Evolutionary conservation across 176 grass and related monocot genomes (phyloP).

Genomic region (Eragrostis curvula): DNA sequence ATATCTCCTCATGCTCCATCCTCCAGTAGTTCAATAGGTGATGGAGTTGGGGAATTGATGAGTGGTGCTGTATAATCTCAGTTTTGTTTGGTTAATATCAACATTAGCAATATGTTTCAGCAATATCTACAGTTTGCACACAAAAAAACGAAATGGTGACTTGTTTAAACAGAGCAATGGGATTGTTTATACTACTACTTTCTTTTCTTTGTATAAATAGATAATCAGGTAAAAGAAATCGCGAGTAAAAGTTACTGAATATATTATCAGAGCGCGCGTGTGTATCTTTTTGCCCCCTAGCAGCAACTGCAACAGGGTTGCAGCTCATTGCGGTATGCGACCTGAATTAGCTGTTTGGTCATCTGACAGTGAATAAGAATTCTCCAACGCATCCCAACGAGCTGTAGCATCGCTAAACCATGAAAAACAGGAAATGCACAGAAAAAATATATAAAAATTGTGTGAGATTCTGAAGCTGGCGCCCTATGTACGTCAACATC

Average conservation of each 20-base stretch:
- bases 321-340: background rate
- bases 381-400: background rate
- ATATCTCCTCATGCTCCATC: background rate
- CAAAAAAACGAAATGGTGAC: background rate
- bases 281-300: no score
- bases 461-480: slow-evolving; percentile 1
- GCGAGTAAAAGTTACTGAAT: no score
- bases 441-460: no score
- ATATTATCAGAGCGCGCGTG: no score
- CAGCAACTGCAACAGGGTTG: no score
- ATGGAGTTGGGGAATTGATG: background rate
- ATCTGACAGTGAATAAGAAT: background rate
- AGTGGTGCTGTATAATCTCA: background rate
- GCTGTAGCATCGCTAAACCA: background rate
- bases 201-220: no score
- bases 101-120: background rate
- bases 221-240: background rate
- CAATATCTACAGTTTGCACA: background rate
- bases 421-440: background rate
- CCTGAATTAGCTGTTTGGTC: background rate
- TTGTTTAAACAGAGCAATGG: background rate
- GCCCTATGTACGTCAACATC: slow-evolving; percentile 27
- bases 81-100: background rate
- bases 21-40: background rate
- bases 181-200: background rate